Conservation (phyloP, 2,329 filamentous ascomycete species). For the Colletotrichum sp. region DNA sequence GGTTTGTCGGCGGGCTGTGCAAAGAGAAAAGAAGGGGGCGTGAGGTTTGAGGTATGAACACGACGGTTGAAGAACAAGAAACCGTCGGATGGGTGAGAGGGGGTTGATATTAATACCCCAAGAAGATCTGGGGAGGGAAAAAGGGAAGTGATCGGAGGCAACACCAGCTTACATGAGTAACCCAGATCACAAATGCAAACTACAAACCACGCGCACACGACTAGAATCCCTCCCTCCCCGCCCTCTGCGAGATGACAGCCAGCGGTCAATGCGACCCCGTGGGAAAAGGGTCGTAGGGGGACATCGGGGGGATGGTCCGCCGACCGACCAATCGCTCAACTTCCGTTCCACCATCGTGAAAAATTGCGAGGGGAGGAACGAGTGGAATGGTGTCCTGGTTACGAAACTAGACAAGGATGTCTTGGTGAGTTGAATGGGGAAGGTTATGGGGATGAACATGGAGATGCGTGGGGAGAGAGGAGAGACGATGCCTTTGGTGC, state of each 20-base stretch:
- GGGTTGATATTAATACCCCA: constrained; percentile 11
- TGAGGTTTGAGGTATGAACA: constrained; percentile 9
- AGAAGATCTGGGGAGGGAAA: background rate
- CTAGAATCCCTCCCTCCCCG: background rate
- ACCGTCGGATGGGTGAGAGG: background rate
- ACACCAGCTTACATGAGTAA: background rate
- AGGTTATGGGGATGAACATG: constrained; percentile 15
- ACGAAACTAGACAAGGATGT: constrained; percentile 5
- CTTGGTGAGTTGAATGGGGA: background rate
- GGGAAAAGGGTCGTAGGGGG: background rate
- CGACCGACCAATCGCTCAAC: constrained; percentile 10
- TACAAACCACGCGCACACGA: background rate
- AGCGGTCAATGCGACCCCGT: constrained; percentile 10
- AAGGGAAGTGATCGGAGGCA: background rate
- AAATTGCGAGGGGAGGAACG: background rate
- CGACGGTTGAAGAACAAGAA: background rate
- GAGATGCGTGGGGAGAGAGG: constrained; percentile 12
- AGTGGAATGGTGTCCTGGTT: background rate
- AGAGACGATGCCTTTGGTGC: background rate
- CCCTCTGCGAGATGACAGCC: constrained; percentile 2
- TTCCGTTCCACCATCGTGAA: constrained; percentile 8
- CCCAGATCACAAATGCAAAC: constrained; percentile 4
- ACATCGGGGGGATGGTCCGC: background rate
- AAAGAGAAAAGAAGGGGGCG: background rate
- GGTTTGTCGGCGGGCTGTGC: background rate